Conservation (phyloP, 2,329 filamentous ascomycete species). For the Byssothecium circinans region DNA sequence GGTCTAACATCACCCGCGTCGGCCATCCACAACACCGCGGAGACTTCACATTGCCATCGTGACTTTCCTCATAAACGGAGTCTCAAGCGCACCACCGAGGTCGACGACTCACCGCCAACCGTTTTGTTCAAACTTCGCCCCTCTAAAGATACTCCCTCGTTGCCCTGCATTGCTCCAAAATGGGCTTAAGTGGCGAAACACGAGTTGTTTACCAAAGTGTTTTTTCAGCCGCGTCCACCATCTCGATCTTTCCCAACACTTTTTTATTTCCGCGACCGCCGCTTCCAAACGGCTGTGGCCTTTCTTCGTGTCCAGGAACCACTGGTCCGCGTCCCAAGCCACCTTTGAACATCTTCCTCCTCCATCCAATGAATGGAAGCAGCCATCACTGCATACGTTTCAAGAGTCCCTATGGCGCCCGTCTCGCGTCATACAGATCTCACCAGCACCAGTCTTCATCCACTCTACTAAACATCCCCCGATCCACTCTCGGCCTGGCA, state of each 20-base stretch:
- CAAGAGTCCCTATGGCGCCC: constrained; percentile 8
- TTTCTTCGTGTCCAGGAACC: constrained; percentile 9
- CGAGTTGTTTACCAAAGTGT: not conserved
- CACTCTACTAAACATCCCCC: not conserved
- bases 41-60: no score
- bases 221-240: not conserved
- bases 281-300: constrained; percentile 3
- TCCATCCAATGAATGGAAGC: constrained; percentile 4
- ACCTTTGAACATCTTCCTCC: not conserved
- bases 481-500: not conserved
- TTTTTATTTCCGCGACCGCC: not conserved
- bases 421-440: constrained; percentile 18
- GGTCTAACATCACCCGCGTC: no score
- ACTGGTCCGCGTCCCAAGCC: constrained; percentile 8
- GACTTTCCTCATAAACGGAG: no score
- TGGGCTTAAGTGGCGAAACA: not conserved
- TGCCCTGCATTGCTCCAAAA: not conserved
- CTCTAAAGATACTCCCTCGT: not conserved
- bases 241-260: constrained; percentile 6
- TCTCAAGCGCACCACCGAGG: no score
- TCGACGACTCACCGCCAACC: no score
- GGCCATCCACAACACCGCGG: no score
- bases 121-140: no score
- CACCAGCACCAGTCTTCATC: not conserved
- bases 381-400: constrained; percentile 9